Evolutionary conservation across 176 grass and related monocot species (phyloP), one percentile per base, ranked within the genome.

Genomic region (Rhynchospora tenuis): DNA sequence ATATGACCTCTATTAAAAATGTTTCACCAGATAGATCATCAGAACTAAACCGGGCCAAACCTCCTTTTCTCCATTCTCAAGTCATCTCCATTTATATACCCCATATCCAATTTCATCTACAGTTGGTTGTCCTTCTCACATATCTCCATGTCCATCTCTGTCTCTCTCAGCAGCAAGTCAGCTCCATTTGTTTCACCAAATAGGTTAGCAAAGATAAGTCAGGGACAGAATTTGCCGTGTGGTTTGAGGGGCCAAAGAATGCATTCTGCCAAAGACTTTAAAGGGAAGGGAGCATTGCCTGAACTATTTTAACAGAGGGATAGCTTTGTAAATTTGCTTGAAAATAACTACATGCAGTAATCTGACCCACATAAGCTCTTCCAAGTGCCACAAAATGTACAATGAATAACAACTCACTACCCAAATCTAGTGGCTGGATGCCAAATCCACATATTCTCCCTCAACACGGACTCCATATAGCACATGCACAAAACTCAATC

Each of bases 321-420:
- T 24, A 54, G 24, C 19, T 76, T 4, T 27, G 26, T 17, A 76
- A 76, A 76, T 28, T 76, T 52, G 10, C 73, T 29, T 47, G 22
- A 76, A 31, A 52, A 76, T 76, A 55, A 55, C 27, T 17, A 3
- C 46, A 54, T 56, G 14, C 73, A 56, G 27, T 12, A 16, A 27
- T 24, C 48, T 26, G 1, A 77, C 73, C 54, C 54, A 77, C 2
- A 55, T 3, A 10, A 54, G 26, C 24, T 55, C 73, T 3, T 55
- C 12, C 23, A 76, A 76, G 48, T 17, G 46, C 14, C 52, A 29
- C 11, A 54, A 50, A 54, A 75, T 75, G 47, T 11, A 29, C 61
- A 62, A 20, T 62, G 45, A 81, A 43, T 60, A 38, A 81, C 26
- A 62, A 43, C 62, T 81, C 57, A 81, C 29, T 81, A 46, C 28